These are phyloP conservation scores for Fragaria vesca DNA, from an alignment of 306 rosid species.

Conservation along the genomic window DNA sequence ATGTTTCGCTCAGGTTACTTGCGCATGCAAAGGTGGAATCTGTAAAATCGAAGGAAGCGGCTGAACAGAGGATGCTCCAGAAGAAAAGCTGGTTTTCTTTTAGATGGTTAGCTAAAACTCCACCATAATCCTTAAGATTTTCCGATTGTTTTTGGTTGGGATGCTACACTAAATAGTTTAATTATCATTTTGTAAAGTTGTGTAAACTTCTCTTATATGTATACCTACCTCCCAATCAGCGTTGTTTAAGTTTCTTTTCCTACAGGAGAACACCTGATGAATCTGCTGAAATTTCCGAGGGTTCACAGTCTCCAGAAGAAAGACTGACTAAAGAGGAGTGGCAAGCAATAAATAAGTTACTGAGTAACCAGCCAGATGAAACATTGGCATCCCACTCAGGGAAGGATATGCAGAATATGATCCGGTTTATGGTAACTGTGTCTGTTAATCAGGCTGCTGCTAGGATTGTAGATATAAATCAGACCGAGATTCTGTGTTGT, in stretches of 20 bases:
- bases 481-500: constrained; percentile 79
- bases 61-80: constrained; percentile 63
- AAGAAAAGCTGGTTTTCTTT: constrained; percentile 90
- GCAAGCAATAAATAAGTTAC: constrained; percentile 86
- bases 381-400: constrained; percentile 48
- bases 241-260: constrained; percentile 7
- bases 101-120: constrained; percentile 54
- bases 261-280: constrained; percentile 57
- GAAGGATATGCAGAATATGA: constrained; percentile 73
- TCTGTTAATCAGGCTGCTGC: constrained; percentile 87
- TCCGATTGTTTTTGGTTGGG: constrained; percentile 7
- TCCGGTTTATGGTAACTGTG: constrained; percentile 66
- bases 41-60: constrained; percentile 90
- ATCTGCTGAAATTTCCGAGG: constrained; percentile 55
- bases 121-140: neutral
- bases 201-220: constrained; percentile 11
- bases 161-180: constrained; percentile 20
- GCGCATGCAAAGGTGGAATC: constrained; percentile 97
- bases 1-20: constrained; percentile 56
- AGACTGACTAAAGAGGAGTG: constrained; percentile 86
- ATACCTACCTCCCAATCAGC: constrained; percentile 11
- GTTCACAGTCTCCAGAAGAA: constrained; percentile 54
- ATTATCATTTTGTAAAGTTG: constrained; percentile 8
- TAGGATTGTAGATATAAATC: constrained; percentile 67
- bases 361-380: constrained; percentile 84